A percentile compares a stretch with the other conserved stretches of the same genome.
Evolutionary conservation across 2,329 filamentous ascomycete species (phyloP).

Genomic region (Fusarium solani-melongenae): DNA sequence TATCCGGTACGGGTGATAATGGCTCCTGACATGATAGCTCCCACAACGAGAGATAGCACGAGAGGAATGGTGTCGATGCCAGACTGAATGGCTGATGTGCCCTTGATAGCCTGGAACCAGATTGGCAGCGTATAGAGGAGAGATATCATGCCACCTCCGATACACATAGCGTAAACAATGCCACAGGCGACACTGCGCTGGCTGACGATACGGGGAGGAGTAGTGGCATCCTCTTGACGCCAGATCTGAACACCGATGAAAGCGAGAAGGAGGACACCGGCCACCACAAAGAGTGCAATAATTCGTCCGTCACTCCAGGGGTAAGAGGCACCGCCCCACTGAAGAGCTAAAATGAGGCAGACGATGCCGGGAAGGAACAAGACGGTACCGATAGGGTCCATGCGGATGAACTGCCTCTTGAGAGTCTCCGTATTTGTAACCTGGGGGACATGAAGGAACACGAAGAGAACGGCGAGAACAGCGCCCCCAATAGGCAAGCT

Average conservation of each 20-base stretch:
- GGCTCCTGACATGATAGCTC: slow-evolving; percentile 54
- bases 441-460: slow-evolving; percentile 54
- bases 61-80: slow-evolving; percentile 64
- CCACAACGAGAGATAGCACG: slow-evolving; percentile 58
- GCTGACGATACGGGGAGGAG: slow-evolving; percentile 56
- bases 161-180: slow-evolving; percentile 56
- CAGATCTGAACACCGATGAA: slow-evolving; percentile 59
- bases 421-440: slow-evolving; percentile 46
- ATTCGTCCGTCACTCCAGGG: slow-evolving; percentile 59
- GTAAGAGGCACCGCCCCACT: slow-evolving; percentile 64
- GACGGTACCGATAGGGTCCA: slow-evolving; percentile 58
- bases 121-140: slow-evolving; percentile 62
- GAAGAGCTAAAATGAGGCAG: slow-evolving; percentile 63
- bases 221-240: slow-evolving; percentile 53
- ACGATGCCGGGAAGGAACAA: slow-evolving; percentile 61
- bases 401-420: slow-evolving; percentile 50
- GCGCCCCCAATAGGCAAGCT: slow-evolving; percentile 54
- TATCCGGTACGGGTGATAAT: slow-evolving; percentile 55
- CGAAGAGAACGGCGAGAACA: slow-evolving; percentile 56
- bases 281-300: slow-evolving; percentile 60
- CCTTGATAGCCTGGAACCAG: slow-evolving; percentile 63
- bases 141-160: slow-evolving; percentile 60
- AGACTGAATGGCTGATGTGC: slow-evolving; percentile 58
- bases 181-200: slow-evolving; percentile 52
- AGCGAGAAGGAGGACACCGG: slow-evolving; percentile 52